A percentile compares a stretch with the other conserved stretches of the same genome.
These are phyloP conservation scores for Penicillium sp. DNA, from an alignment of 2,329 filamentous ascomycete species.

Conservation along the genomic window DNA sequence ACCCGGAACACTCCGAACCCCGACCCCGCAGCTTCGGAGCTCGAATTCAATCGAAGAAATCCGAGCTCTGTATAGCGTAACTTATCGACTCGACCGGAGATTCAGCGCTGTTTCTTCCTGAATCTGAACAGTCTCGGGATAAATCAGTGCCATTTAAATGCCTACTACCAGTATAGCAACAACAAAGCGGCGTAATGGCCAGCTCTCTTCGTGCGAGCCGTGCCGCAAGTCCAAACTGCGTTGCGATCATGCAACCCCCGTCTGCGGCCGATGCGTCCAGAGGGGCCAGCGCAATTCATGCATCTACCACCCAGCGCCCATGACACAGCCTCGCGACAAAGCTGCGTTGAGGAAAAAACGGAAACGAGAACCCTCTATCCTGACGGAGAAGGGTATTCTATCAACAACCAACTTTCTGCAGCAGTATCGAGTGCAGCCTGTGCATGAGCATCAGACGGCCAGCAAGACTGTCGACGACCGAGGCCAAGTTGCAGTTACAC, in stretches of 20 bases:
- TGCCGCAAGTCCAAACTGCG: slow-evolving; percentile 24
- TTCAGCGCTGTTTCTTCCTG: not conserved
- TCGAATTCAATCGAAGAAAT: not conserved
- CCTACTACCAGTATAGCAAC: not conserved
- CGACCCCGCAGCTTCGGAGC: not conserved
- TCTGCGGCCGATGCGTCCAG: slow-evolving; percentile 19
- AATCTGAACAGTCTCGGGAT: too few species aligned
- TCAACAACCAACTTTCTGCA: slow-evolving; percentile 9
- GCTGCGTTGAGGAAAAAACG: slow-evolving; percentile 3
- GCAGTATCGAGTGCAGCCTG: slow-evolving; percentile 6
- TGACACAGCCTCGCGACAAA: slow-evolving; percentile 11
- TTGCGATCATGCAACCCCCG: slow-evolving; percentile 20
- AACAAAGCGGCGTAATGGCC: slow-evolving; percentile 12
- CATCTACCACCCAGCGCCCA: slow-evolving; percentile 18
- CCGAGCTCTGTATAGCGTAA: not conserved
- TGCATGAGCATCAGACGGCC: not conserved
- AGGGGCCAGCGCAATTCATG: slow-evolving; percentile 13
- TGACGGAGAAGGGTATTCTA: slow-evolving; percentile 3
- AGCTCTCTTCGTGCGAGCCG: slow-evolving; percentile 22
- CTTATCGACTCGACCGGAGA: too few species aligned
- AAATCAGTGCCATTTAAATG: too few species aligned
- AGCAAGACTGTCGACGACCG: not conserved
- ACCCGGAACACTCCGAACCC: not conserved
- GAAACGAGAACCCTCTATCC: slow-evolving; percentile 6
- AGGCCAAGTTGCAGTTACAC: not conserved